A percentile compares a stretch with the other conserved stretches of the same genome.
These are phyloP conservation scores for Licmophora abbreviata DNA, from an alignment of 108 stramenopile genomes.

Conservation along the genomic window DNA sequence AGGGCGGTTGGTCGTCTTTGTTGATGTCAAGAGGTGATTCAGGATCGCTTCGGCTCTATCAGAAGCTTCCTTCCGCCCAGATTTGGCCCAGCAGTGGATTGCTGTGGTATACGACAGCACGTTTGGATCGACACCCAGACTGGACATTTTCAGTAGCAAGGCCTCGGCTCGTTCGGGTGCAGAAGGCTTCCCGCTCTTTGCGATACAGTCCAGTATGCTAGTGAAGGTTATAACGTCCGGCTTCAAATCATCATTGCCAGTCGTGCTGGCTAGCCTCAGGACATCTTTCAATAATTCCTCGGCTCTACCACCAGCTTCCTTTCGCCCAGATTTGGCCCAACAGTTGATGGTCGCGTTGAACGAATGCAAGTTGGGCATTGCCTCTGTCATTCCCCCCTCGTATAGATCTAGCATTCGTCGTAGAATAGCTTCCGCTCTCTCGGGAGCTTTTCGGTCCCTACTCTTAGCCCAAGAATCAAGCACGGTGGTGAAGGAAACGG, in stretches of 20 bases:
- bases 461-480: constrained; percentile 6
- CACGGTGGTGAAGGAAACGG: constrained; percentile 9
- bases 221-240: constrained; percentile 43
- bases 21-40: constrained; percentile 2
- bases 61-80: not conserved
- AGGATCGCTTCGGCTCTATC: constrained; percentile 12
- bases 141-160: constrained; percentile 11
- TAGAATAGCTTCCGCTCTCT: constrained; percentile 33
- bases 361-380: constrained; percentile 1
- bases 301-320: not conserved
- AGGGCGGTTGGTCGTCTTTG: too few relatives aligned
- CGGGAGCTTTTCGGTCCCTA: constrained; percentile 12
- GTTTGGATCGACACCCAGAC: constrained; percentile 18
- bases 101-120: constrained; percentile 62
- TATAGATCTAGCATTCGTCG: constrained; percentile 26
- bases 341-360: constrained; percentile 20
- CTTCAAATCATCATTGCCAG: constrained; percentile 9
- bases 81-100: constrained; percentile 8
- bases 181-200: constrained; percentile 18
- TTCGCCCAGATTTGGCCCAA: not conserved
- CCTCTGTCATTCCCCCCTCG: not conserved
- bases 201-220: constrained; percentile 28
- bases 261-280: constrained; percentile 1
- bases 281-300: constrained; percentile 5
- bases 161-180: constrained; percentile 21